These are phyloP conservation scores for Gossypium mustelinum DNA, from an alignment of 345 rosid species.

Conservation along the genomic window DNA sequence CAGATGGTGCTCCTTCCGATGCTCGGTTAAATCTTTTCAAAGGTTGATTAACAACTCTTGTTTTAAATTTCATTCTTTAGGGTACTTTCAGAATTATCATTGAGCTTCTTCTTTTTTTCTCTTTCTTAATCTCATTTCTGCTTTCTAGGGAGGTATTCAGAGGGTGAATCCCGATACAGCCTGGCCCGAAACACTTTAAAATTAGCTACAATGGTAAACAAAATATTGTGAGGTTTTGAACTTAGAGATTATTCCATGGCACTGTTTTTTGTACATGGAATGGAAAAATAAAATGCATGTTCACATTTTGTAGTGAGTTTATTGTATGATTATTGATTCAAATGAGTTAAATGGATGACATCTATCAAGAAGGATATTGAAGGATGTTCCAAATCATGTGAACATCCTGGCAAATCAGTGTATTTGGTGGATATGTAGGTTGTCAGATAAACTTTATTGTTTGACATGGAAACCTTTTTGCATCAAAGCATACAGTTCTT, in stretches of 20 bases:
- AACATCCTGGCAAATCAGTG: background rate
- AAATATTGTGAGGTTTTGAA: background rate
- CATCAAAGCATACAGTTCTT: background rate
- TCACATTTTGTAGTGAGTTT: background rate
- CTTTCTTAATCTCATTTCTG: background rate
- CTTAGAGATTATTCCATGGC: background rate
- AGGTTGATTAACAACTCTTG: slow-evolving; percentile 26
- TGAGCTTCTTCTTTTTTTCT: background rate
- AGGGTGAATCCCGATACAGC: slow-evolving; percentile 57
- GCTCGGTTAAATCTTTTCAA: slow-evolving; percentile 55
- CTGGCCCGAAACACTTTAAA: slow-evolving; percentile 26
- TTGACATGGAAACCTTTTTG: background rate
- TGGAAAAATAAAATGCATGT: background rate
- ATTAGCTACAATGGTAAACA: slow-evolving; percentile 37
- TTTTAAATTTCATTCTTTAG: background rate
- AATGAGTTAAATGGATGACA: slow-evolving; percentile 8
- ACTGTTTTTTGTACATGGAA: background rate
- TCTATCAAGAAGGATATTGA: background rate
- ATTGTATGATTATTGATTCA: background rate
- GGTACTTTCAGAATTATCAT: background rate
- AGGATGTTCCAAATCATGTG: background rate
- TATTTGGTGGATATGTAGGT: background rate
- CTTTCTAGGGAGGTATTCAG: slow-evolving; percentile 43
- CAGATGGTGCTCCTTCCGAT: slow-evolving; percentile 42
- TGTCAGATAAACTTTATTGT: background rate